Conservation (phyloP, 2,329 filamentous ascomycete genomes). For the Colletotrichum acutatum region DNA sequence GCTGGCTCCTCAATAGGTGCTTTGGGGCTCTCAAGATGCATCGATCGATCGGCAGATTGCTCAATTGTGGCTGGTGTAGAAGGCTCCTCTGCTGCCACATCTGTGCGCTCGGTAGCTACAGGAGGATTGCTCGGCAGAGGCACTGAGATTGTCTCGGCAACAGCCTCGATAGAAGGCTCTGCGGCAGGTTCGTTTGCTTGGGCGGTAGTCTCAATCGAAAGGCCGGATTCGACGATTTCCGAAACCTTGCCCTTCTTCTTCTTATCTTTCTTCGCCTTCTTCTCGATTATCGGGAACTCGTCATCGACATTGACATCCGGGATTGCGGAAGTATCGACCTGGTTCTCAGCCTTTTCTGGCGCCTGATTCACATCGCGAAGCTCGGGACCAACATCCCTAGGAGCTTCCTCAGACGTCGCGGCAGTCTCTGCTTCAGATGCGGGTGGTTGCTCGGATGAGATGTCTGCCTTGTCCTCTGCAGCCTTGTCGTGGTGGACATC, state of each 20-base stretch:
- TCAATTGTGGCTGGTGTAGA: not conserved
- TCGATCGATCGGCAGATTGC: not conserved
- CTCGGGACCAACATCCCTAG: not conserved
- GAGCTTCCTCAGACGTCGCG: not conserved
- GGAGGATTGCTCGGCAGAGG: not conserved
- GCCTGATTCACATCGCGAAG: not conserved
- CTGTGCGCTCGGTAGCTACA: not conserved
- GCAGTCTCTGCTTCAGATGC: not conserved
- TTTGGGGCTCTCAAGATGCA: not conserved
- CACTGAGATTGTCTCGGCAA: not conserved
- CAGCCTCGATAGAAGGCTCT: not conserved
- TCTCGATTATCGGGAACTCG: constrained; percentile 15
- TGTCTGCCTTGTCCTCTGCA: not conserved
- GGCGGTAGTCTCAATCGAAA: not conserved
- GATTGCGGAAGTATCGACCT: not conserved
- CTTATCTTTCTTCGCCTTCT: constrained; percentile 37
- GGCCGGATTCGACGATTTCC: not conserved
- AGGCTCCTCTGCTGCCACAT: not conserved
- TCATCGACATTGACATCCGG: constrained; percentile 35
- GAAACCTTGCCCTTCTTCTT: constrained; percentile 39
- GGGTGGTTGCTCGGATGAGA: not conserved
- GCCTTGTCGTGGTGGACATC: not conserved
- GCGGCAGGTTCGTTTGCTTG: not conserved
- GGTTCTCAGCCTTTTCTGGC: constrained; percentile 17
- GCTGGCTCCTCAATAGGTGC: not conserved